These are phyloP conservation scores for Colletotrichum brevisporum DNA, from an alignment of 2,329 filamentous ascomycete species.

Conservation along the genomic window DNA sequence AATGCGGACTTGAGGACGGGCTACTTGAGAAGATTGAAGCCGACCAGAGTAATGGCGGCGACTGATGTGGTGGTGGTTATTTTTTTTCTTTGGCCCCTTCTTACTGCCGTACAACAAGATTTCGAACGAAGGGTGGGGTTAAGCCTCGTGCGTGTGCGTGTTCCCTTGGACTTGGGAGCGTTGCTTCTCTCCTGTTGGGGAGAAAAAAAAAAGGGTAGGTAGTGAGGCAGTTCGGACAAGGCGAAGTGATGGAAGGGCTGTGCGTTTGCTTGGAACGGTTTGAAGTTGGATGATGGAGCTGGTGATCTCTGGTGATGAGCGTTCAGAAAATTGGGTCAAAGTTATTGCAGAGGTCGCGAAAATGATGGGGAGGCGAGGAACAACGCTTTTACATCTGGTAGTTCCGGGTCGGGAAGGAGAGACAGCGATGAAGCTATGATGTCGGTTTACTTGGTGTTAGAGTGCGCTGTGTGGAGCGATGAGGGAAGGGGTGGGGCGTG, in stretches of 20 bases:
- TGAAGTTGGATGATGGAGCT: slow-evolving; percentile 39
- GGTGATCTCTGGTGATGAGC: slow-evolving; percentile 41
- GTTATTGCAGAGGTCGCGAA: slow-evolving; percentile 23
- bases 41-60: slow-evolving; percentile 17
- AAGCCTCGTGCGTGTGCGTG: neutral
- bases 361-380: slow-evolving; percentile 41
- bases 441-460: slow-evolving; percentile 40
- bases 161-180: slow-evolving; percentile 8
- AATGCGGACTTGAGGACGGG: slow-evolving; percentile 22
- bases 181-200: slow-evolving; percentile 7
- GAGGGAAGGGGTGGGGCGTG: slow-evolving; percentile 19
- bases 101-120: neutral
- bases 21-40: neutral
- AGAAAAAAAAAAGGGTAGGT: neutral
- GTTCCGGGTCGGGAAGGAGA: slow-evolving; percentile 40
- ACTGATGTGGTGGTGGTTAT: slow-evolving; percentile 4
- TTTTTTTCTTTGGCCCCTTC: slow-evolving; percentile 2
- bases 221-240: slow-evolving; percentile 26
- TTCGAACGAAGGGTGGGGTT: slow-evolving; percentile 12
- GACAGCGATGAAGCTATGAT: slow-evolving; percentile 43
- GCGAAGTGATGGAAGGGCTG: slow-evolving; percentile 33
- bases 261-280: slow-evolving; percentile 32
- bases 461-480: slow-evolving; percentile 40
- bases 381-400: slow-evolving; percentile 43
- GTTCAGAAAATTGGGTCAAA: slow-evolving; percentile 38